A percentile compares a stretch with the other conserved stretches of the same genome.
Conservation (phyloP, 345 rosid genomes). For the Cardamine resedifolia region DNA sequence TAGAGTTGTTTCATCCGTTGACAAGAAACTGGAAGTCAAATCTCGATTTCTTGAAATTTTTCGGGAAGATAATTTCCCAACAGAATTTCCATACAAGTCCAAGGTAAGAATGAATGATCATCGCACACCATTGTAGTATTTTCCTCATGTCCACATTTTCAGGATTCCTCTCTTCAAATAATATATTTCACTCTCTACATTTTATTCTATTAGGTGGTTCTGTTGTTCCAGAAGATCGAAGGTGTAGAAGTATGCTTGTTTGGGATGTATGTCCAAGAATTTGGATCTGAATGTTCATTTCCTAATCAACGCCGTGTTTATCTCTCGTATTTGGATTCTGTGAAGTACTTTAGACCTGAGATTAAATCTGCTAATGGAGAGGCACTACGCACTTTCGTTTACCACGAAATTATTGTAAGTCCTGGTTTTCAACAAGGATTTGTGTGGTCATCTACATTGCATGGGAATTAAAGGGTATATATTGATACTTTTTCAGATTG, state of each 20-base stretch:
- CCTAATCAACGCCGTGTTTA: slow-evolving; percentile 99
- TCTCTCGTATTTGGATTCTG: slow-evolving; percentile 97
- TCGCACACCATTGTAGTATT: slow-evolving; percentile 1
- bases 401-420: slow-evolving; percentile 95
- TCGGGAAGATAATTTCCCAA: slow-evolving; percentile 82
- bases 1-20: slow-evolving; percentile 98
- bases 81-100: slow-evolving; percentile 91
- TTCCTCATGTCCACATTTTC: slow-evolving; percentile 2
- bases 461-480: slow-evolving; percentile 14
- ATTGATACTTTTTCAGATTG: slow-evolving; percentile 58
- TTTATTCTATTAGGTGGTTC: slow-evolving; percentile 58
- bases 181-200: slow-evolving; percentile 13
- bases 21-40: slow-evolving; percentile 97
- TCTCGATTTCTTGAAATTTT: slow-evolving; percentile 93
- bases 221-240: slow-evolving; percentile 97
- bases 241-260: slow-evolving; percentile 98
- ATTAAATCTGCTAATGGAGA: slow-evolving; percentile 87
- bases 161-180: slow-evolving; percentile 10
- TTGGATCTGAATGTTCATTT: slow-evolving; percentile 84
- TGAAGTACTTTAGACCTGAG: slow-evolving; percentile 96
- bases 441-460: slow-evolving; percentile 8
- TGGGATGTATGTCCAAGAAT: slow-evolving; percentile 99
- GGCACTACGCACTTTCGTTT: slow-evolving; percentile 96
- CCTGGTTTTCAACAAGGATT: background rate
- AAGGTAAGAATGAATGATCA: slow-evolving; percentile 60